Percentiles rank a stretch among this genome's conserved stretches.
Evolutionary conservation across 441 rosid species (phyloP).

Genomic region (Populus tomentosa): DNA sequence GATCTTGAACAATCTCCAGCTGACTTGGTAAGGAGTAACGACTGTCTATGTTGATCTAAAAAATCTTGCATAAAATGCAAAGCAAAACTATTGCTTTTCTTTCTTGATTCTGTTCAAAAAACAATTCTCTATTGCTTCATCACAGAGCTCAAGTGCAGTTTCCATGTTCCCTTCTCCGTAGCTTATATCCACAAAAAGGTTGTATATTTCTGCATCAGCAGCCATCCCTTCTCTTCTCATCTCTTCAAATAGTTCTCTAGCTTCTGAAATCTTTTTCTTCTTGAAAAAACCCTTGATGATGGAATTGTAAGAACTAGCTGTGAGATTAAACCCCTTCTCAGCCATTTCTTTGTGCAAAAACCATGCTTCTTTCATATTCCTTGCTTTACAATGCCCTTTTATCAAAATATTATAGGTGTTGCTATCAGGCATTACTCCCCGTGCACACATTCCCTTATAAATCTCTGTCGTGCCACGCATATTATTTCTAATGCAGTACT

Average conservation of each 20-base stretch:
- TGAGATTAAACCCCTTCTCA: slow-evolving; percentile 52
- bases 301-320: slow-evolving; percentile 57
- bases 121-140: slow-evolving; percentile 67
- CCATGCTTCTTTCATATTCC: slow-evolving; percentile 97
- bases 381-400: slow-evolving; percentile 83
- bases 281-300: slow-evolving; percentile 68
- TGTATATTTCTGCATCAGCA: slow-evolving; percentile 54
- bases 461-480: slow-evolving; percentile 46
- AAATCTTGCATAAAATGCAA: not conserved
- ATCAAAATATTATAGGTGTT: slow-evolving; percentile 76
- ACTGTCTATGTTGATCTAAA: too few species aligned
- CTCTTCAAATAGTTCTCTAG: slow-evolving; percentile 64
- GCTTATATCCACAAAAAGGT: slow-evolving; percentile 51
- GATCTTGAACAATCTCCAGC: too few species aligned
- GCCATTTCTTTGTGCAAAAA: slow-evolving; percentile 68
- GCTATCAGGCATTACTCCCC: slow-evolving; percentile 64
- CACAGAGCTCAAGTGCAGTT: slow-evolving; percentile 62
- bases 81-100: slow-evolving; percentile 26
- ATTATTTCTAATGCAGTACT: slow-evolving; percentile 51
- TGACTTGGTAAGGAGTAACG: too few species aligned
- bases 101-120: slow-evolving; percentile 40
- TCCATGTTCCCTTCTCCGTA: slow-evolving; percentile 60
- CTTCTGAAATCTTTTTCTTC: slow-evolving; percentile 68
- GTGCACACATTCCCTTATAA: slow-evolving; percentile 53
- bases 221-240: slow-evolving; percentile 65